Percentiles rank a stretch among this genome's conserved stretches.
These are phyloP conservation scores for Pogostemon cablin DNA, from an alignment of 257 asterid species.

Conservation along the genomic window DNA sequence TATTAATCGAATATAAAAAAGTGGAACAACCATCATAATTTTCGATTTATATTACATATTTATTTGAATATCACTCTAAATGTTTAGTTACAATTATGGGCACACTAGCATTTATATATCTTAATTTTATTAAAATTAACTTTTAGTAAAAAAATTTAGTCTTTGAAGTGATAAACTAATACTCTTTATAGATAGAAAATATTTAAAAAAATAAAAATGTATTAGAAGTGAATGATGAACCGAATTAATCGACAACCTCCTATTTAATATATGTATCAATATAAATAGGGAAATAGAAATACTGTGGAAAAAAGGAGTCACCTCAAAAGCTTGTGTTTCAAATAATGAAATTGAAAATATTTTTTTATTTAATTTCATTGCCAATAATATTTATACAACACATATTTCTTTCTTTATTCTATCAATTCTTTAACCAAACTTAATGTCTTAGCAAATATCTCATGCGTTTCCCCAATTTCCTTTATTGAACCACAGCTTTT, in stretches of 20 bases:
- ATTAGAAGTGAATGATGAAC: not conserved
- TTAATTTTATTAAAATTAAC: no score
- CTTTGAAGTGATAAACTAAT: no score
- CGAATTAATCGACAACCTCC: not conserved
- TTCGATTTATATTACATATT: not conserved
- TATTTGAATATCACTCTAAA: not conserved
- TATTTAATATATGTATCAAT: no score
- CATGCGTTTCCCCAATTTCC: not conserved
- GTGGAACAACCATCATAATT: not conserved
- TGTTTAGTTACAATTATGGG: no score
- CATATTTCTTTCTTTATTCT: not conserved
- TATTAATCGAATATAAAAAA: not conserved
- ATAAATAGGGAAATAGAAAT: no score
- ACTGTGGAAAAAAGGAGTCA: no score
- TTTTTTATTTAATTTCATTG: not conserved
- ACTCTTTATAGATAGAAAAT: no score
- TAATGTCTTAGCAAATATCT: slow-evolving; percentile 22
- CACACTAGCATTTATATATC: no score
- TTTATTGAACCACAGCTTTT: slow-evolving; percentile 17
- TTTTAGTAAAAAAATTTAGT: no score
- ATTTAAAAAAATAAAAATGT: no score
- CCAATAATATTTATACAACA: slow-evolving; percentile 4
- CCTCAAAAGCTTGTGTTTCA: no score
- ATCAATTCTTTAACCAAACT: slow-evolving; percentile 1
- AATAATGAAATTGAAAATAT: not conserved